Percentiles rank a stretch among this genome's conserved stretches.
phyloP scores from a whole-genome alignment of 305 asterid species.

The Euphrasia arctica region DNA sequence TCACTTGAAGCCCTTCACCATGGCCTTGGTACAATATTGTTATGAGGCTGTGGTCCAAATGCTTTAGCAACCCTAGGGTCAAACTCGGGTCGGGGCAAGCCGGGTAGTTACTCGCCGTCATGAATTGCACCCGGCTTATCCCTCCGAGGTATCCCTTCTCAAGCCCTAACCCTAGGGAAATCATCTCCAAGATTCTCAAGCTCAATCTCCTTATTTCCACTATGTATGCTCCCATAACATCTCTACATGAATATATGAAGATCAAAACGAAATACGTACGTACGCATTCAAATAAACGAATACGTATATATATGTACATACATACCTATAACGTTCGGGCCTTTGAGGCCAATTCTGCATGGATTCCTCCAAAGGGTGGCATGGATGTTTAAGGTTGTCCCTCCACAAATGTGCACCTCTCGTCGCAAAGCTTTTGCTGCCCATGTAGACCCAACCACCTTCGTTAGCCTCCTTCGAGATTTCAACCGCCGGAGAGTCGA shows the following conservation, averaged over 20 bases:
- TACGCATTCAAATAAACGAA: too few species aligned
- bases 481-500: constrained; percentile 36
- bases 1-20: constrained; percentile 53
- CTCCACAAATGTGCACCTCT: constrained; percentile 60
- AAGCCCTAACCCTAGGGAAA: constrained; percentile 42
- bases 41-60: constrained; percentile 56
- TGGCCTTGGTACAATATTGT: constrained; percentile 55
- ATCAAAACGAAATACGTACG: not conserved
- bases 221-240: constrained; percentile 31
- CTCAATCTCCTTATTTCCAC: constrained; percentile 33
- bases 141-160: constrained; percentile 43
- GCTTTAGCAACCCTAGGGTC: constrained; percentile 55
- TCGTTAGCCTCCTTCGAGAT: constrained; percentile 30
- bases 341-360: constrained; percentile 52
- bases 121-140: constrained; percentile 45
- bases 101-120: constrained; percentile 57
- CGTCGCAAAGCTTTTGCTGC: constrained; percentile 27
- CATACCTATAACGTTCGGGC: constrained; percentile 47
- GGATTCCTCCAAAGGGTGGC: constrained; percentile 49
- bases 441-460: constrained; percentile 45
- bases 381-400: constrained; percentile 49
- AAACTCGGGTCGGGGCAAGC: constrained; percentile 66
- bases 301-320: not conserved
- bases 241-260: constrained; percentile 24
- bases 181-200: constrained; percentile 31